Evolutionary conservation across 2,329 filamentous ascomycete species (phyloP).

Genomic region (Aureobasidium sp.): DNA sequence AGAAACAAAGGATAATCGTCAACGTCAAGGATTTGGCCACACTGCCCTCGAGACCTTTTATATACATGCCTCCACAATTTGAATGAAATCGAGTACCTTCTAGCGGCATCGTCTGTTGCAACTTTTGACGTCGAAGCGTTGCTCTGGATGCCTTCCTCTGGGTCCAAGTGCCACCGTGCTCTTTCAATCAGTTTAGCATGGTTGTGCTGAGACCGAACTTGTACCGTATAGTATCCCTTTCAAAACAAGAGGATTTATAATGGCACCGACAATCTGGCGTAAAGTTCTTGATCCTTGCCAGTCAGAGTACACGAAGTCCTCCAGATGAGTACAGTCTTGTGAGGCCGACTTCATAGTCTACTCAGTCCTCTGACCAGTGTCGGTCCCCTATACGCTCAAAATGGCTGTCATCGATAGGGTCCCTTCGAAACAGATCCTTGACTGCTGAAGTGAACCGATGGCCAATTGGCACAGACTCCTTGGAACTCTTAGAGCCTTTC

Average conservation of each 20-base stretch:
- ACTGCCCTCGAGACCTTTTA: background rate
- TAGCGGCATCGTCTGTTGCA: background rate
- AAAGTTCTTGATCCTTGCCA: background rate
- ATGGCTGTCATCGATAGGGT: constrained; percentile 19
- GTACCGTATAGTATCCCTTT: background rate
- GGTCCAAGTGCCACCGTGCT: background rate
- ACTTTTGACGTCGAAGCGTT: background rate
- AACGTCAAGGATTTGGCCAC: background rate
- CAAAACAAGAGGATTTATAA: background rate
- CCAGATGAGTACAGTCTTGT: background rate
- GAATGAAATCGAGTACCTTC: background rate
- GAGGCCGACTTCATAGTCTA: background rate
- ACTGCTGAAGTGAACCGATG: constrained; percentile 19
- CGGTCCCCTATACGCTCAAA: constrained; percentile 21
- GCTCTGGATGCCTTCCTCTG: background rate
- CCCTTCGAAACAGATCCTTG: constrained; percentile 21
- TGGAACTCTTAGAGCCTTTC: background rate
- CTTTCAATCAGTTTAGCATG: background rate
- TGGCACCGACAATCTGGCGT: background rate
- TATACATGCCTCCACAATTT: background rate
- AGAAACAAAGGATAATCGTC: background rate
- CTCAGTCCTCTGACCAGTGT: constrained; percentile 25
- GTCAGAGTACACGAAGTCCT: background rate
- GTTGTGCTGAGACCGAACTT: background rate
- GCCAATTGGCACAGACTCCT: constrained; percentile 12